These are phyloP conservation scores for Malassezia arunalokei DNA, from an alignment of 1,284 basidiomycete species.

Conservation along the genomic window DNA sequence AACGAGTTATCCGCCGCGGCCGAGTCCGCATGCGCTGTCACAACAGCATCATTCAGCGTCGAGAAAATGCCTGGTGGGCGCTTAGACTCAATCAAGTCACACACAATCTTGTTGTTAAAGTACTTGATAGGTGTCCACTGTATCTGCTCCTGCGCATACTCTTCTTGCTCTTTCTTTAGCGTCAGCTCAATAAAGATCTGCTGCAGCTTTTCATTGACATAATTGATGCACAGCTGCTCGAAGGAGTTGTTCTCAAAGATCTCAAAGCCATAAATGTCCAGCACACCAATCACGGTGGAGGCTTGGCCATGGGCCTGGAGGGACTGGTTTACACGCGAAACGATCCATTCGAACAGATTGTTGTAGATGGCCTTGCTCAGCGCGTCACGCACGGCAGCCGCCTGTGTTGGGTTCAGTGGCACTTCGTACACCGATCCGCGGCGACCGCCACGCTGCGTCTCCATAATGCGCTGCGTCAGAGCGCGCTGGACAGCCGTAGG, in stretches of 20 bases:
- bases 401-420: constrained; percentile 85
- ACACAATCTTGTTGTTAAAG: constrained; percentile 60
- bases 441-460: constrained; percentile 66
- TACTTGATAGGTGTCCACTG: constrained; percentile 91
- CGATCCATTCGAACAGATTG: constrained; percentile 99
- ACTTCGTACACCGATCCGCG: constrained; percentile 93
- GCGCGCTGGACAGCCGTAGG: constrained; percentile 67
- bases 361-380: constrained; percentile 94
- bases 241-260: constrained; percentile 99
- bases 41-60: constrained; percentile 92
- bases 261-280: constrained; percentile 84
- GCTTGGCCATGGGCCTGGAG: constrained; percentile 69
- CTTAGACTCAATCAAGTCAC: constrained; percentile 91
- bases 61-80: constrained; percentile 95
- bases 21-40: constrained; percentile 94
- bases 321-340: constrained; percentile 83
- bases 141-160: constrained; percentile 95
- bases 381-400: constrained; percentile 75
- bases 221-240: constrained; percentile 99
- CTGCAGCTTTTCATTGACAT: constrained; percentile 96
- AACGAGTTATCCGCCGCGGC: constrained; percentile 93
- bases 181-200: constrained; percentile 98
- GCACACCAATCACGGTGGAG: constrained; percentile 83
- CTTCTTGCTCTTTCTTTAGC: constrained; percentile 96
- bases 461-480: constrained; percentile 72